These are phyloP conservation scores for Fusarium sp. DNA, from an alignment of 2,329 filamentous ascomycete genomes.

Conservation along the genomic window DNA sequence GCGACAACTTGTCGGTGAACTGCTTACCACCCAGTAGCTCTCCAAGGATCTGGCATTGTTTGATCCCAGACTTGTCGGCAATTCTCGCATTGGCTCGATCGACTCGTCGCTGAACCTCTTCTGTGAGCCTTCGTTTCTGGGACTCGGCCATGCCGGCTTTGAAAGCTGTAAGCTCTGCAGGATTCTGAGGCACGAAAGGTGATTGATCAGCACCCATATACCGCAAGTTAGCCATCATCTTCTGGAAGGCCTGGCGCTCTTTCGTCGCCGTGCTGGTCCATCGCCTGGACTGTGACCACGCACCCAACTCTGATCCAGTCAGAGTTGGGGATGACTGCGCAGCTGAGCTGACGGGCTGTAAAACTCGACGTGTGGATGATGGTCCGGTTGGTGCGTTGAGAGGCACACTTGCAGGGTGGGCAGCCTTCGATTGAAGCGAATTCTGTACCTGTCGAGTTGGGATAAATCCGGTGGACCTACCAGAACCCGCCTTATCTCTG, in stretches of 20 bases:
- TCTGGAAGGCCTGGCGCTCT: conserved; percentile 55
- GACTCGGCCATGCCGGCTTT: conserved; percentile 50
- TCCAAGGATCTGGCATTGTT: conserved; percentile 13
- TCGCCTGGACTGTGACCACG: conserved; percentile 58
- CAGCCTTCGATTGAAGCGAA: conserved; percentile 4
- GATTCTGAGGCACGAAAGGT: conserved; percentile 55
- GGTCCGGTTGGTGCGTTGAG: conserved; percentile 31
- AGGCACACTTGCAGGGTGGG: not conserved
- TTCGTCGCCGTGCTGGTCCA: conserved; percentile 57
- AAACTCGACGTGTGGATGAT: conserved; percentile 21
- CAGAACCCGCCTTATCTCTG: conserved; percentile 21
- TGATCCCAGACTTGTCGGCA: conserved; percentile 16
- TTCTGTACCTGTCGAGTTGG: conserved; percentile 36
- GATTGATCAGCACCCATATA: conserved; percentile 56
- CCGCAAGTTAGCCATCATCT: conserved; percentile 54
- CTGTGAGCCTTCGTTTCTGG: conserved; percentile 44
- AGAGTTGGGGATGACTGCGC: conserved; percentile 17
- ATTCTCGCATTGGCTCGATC: conserved; percentile 37
- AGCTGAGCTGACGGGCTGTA: conserved; percentile 20
- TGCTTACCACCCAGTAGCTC: conserved; percentile 49
- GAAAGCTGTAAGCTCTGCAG: conserved; percentile 54
- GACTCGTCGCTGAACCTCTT: conserved; percentile 44
- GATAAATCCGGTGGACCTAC: conserved; percentile 32
- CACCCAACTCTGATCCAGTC: conserved; percentile 40
- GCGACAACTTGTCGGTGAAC: conserved; percentile 50